These are phyloP conservation scores for Zygosaccharomyces rouxii DNA, from an alignment of 805 yeast genomes.

Conservation along the genomic window DNA sequence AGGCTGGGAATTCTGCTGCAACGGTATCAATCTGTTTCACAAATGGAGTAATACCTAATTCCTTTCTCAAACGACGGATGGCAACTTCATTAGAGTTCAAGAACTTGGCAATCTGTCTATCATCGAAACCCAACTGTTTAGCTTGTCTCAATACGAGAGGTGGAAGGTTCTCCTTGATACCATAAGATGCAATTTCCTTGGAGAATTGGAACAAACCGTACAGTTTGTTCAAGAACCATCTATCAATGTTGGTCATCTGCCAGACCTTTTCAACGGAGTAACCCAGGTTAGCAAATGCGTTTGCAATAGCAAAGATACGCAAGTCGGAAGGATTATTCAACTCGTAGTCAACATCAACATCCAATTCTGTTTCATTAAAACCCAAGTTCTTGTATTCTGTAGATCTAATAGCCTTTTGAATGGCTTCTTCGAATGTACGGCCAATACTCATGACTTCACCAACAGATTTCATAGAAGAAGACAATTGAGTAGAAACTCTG, in stretches of 20 bases:
- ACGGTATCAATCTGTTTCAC: constrained; percentile 97
- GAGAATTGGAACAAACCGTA: constrained; percentile 71
- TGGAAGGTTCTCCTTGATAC: constrained; percentile 56
- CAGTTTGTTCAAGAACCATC: constrained; percentile 92
- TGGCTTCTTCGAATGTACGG: constrained; percentile 94
- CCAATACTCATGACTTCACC: constrained; percentile 99
- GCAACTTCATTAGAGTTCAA: constrained; percentile 88
- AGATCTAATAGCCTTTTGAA: constrained; percentile 89
- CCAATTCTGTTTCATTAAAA: constrained; percentile 82
- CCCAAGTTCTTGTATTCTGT: constrained; percentile 96
- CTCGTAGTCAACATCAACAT: constrained; percentile 88
- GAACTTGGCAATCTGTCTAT: constrained; percentile 90
- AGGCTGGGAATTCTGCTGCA: constrained; percentile 98
- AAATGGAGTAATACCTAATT: constrained; percentile 80
- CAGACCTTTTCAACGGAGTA: constrained; percentile 91
- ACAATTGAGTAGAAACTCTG: constrained; percentile 79
- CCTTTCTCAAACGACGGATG: constrained; percentile 82
- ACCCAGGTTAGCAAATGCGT: constrained; percentile 75
- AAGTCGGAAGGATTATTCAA: constrained; percentile 96
- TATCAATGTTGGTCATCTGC: constrained; percentile 86
- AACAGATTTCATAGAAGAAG: constrained; percentile 96
- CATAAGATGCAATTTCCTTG: constrained; percentile 52
- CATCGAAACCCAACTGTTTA: constrained; percentile 95
- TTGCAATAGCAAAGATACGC: constrained; percentile 93
- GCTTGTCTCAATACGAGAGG: constrained; percentile 67